A percentile compares a stretch with the other conserved stretches of the same genome.
phyloP scores from a whole-genome alignment of 768 basidiomycete species.

The Trametes coccinea region DNA sequence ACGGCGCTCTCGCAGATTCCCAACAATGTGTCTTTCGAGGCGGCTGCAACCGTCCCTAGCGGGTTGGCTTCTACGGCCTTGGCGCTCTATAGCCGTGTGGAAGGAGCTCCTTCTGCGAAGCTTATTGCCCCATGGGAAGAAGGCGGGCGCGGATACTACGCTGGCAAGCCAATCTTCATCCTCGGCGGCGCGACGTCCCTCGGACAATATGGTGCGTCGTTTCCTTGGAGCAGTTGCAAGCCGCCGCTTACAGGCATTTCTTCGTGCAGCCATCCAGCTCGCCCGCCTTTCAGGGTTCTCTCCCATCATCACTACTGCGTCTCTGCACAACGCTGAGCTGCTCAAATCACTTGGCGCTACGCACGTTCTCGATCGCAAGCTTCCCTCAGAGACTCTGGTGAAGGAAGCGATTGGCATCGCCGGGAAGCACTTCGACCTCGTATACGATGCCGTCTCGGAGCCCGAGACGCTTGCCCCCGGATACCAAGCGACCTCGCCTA shows the following conservation, averaged over 20 bases:
- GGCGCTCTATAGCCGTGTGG: slow-evolving; percentile 12
- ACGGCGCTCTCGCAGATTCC: slow-evolving; percentile 13
- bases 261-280: slow-evolving; percentile 31
- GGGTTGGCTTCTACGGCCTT: slow-evolving; percentile 17
- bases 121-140: slow-evolving; percentile 27
- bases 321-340: slow-evolving; percentile 26
- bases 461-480: slow-evolving; percentile 25
- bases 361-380: slow-evolving; percentile 31
- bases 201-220: slow-evolving; percentile 29
- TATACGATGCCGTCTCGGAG: slow-evolving; percentile 27
- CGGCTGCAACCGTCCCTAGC: slow-evolving; percentile 16
- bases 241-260: no score
- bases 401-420: slow-evolving; percentile 23
- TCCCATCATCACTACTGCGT: slow-evolving; percentile 33
- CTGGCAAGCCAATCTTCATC: slow-evolving; percentile 28
- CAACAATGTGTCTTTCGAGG: slow-evolving; percentile 15
- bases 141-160: slow-evolving; percentile 23
- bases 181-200: slow-evolving; percentile 31
- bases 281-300: slow-evolving; percentile 33
- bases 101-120: slow-evolving; percentile 18
- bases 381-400: slow-evolving; percentile 10
- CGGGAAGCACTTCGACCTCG: slow-evolving; percentile 21
- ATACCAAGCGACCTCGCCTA: slow-evolving; percentile 24
- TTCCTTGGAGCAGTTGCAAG: not conserved
- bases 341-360: slow-evolving; percentile 29